A percentile compares a stretch with the other conserved stretches of the same genome.
phyloP scores from a whole-genome alignment of 208 protist genomes.

The Wallacemonas sp. region DNA sequence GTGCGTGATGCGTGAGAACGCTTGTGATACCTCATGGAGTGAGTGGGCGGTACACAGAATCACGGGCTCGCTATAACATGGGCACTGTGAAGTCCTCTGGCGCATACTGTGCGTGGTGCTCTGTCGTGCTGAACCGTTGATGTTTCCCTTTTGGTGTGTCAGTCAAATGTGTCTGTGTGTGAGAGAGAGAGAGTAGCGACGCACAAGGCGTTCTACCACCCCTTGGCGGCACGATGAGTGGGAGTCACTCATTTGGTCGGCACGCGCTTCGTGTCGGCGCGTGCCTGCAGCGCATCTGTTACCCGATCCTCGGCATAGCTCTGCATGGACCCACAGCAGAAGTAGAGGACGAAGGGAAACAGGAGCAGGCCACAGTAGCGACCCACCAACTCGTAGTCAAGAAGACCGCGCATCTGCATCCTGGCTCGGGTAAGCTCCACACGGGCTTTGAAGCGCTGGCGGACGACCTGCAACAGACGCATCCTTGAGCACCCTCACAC shows the following conservation, averaged over 20 bases:
- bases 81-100: too few relatives aligned
- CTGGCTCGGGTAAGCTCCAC: slow-evolving; percentile 55
- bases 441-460: slow-evolving; percentile 26
- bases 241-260: neutral
- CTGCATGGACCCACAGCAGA: slow-evolving; percentile 64
- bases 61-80: too few relatives aligned
- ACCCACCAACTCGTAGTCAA: slow-evolving; percentile 73
- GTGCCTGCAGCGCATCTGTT: neutral
- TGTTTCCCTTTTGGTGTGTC: too few relatives aligned
- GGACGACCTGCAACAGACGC: slow-evolving; percentile 25
- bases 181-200: neutral
- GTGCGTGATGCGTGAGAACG: neutral
- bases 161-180: too few relatives aligned
- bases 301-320: slow-evolving; percentile 52
- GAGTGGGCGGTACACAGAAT: too few relatives aligned
- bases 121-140: too few relatives aligned
- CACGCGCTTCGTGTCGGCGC: neutral
- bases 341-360: slow-evolving; percentile 69
- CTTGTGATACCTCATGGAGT: too few relatives aligned
- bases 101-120: too few relatives aligned
- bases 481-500: slow-evolving; percentile 8
- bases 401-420: slow-evolving; percentile 53
- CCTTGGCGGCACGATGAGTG: neutral
- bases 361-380: slow-evolving; percentile 72
- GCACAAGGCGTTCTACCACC: neutral